phyloP scores from a whole-genome alignment of 1,139 yeast species.

The Yamadazyma oceani region DNA sequence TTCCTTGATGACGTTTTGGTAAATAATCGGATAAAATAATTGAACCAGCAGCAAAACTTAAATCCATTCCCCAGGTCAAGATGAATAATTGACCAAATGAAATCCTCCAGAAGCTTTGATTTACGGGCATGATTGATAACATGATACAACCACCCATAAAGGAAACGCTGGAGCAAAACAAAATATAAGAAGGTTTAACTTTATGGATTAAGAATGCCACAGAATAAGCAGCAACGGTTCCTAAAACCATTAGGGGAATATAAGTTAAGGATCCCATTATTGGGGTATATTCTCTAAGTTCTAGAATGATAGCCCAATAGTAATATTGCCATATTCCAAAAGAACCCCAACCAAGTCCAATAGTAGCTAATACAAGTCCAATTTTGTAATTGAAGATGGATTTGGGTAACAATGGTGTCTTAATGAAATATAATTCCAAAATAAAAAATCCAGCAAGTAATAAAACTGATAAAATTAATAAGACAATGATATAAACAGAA shows the following conservation, averaged over 20 bases:
- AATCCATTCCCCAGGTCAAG: constrained; percentile 58
- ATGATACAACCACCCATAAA: constrained; percentile 49
- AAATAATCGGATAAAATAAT: constrained; percentile 50
- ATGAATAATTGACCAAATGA: constrained; percentile 49
- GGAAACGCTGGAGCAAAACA: constrained; percentile 43
- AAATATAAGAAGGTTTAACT: constrained; percentile 44
- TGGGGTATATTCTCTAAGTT: constrained; percentile 46
- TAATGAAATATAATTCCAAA: constrained; percentile 26
- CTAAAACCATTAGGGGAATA: constrained; percentile 46
- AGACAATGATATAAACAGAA: constrained; percentile 43
- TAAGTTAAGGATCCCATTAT: constrained; percentile 45
- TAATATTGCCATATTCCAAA: constrained; percentile 54
- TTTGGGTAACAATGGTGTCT: constrained; percentile 47
- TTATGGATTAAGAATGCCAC: constrained; percentile 43
- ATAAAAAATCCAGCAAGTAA: constrained; percentile 32
- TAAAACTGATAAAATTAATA: constrained; percentile 42
- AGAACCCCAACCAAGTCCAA: constrained; percentile 57
- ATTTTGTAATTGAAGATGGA: constrained; percentile 38
- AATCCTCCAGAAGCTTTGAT: constrained; percentile 47
- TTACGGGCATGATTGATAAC: constrained; percentile 48
- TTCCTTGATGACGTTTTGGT: constrained; percentile 55
- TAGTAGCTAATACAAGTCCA: constrained; percentile 35
- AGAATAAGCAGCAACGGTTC: constrained; percentile 45
- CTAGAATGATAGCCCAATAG: constrained; percentile 42
- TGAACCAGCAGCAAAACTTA: constrained; percentile 59